Percentiles rank a stretch among this genome's conserved stretches.
Conservation (phyloP, 116 monocot species). For the Cymodocea nodosa region DNA sequence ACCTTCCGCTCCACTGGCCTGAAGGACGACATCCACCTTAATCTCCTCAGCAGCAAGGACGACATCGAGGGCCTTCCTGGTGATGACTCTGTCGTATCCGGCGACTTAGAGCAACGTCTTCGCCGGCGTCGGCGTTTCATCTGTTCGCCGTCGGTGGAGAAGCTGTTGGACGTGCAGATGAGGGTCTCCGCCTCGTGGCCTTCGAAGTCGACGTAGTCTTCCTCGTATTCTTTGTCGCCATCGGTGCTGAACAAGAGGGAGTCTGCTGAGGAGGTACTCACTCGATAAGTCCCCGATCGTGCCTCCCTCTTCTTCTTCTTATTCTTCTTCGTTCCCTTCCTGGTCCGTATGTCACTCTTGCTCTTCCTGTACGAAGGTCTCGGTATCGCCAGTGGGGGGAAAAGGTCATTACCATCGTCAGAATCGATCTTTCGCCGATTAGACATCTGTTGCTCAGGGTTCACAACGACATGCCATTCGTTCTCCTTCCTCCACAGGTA, state of each 20-base stretch:
- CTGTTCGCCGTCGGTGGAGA: constrained; percentile 9
- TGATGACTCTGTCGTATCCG: not conserved
- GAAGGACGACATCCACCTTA: constrained; percentile 6
- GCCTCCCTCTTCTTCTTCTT: constrained; percentile 7
- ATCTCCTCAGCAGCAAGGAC: constrained; percentile 4
- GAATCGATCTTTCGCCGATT: constrained; percentile 49
- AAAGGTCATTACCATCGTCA: constrained; percentile 5
- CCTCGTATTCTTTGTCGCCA: constrained; percentile 14
- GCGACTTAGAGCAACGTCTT: not conserved
- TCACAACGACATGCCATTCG: constrained; percentile 29
- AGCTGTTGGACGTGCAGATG: constrained; percentile 14
- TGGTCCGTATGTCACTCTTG: not conserved
- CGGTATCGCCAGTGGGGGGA: constrained; percentile 12
- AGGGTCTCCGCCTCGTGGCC: constrained; percentile 18
- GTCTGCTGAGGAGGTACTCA: constrained; percentile 35
- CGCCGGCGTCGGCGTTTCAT: not conserved
- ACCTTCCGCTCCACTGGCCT: constrained; percentile 11
- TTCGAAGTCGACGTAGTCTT: constrained; percentile 5
- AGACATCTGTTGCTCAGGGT: not conserved
- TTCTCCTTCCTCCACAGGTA: constrained; percentile 36
- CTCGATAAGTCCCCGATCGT: not conserved
- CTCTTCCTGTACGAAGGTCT: constrained; percentile 2
- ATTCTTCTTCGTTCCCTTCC: constrained; percentile 2
- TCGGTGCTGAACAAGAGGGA: constrained; percentile 57
- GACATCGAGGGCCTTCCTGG: not conserved